Base-by-base conservation (phyloP, 768 basidiomycete genomes). In the Rhodosporidiobolus odoratus region DNA sequence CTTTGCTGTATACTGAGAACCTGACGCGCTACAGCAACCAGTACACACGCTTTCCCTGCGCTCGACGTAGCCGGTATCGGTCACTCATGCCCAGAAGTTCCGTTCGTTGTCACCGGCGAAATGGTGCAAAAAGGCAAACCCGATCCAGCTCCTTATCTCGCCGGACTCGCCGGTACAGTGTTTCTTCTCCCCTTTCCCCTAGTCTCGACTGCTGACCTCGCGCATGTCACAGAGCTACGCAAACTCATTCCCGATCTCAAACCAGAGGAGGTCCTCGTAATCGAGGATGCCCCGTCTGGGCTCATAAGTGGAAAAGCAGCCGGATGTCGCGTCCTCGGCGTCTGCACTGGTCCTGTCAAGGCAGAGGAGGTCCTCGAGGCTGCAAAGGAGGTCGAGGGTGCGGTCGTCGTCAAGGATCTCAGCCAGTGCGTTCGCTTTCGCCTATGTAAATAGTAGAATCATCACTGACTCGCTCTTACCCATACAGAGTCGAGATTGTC, bases 341-440 rank as follows among this genome's bases (percentile, higher is more conserved):
- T 58, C n/a, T 27, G 38, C 37, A 58, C 58, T 10, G 58, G 40
- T 2, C 58, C 58, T 3, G 58, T 58, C 25, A 2, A 10, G 4
- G 58, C 58, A 2, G 40, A 1, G 23, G 58, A 58, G 15, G 38
- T 99, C 15, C 12, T 23, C 23, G 48, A 50, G 23, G 48, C 48
- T 9, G 48, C 48, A 23, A 8, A n/a, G 48, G 21, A 25, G 48
- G 23, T 50, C 23, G 23, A 50, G 12, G 48, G 48, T 9, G 48
- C 48, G n/a, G 10, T 50, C 9, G 23, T 50, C 9, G 48, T 50
- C 21, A 50, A 50, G 8, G 15, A 50, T n/a, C 48, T 50, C 23
- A 43, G 13, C 13, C 12, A 21, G 43, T 50, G 48, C 48, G 48
- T n/a, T 25, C n/a, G n/a, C n/a, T n/a, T n/a, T n/a, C n/a, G n/a